These are phyloP conservation scores for Xylaria grammica DNA, from an alignment of 495 filamentous ascomycete species.

Conservation along the genomic window DNA sequence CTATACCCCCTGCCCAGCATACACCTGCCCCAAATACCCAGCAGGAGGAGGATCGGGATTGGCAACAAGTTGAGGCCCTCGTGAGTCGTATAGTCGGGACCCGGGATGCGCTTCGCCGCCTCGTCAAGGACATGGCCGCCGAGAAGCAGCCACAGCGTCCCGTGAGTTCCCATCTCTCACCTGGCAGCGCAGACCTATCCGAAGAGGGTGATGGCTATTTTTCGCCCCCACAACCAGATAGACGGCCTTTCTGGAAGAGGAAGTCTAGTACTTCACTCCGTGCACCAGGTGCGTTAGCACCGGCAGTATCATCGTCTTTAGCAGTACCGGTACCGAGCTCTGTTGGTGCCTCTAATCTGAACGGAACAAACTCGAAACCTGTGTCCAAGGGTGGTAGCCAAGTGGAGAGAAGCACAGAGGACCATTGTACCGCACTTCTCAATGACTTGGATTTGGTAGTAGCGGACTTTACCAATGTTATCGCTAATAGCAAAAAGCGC, in stretches of 20 bases:
- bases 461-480: slow-evolving; percentile 75
- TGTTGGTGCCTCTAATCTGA: slow-evolving; percentile 35
- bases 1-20: slow-evolving; percentile 22
- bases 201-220: slow-evolving; percentile 56
- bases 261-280: slow-evolving; percentile 64
- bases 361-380: slow-evolving; percentile 26
- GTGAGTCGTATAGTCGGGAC: slow-evolving; percentile 85
- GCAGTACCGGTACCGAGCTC: slow-evolving; percentile 60
- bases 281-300: slow-evolving; percentile 50
- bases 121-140: slow-evolving; percentile 82
- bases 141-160: slow-evolving; percentile 53
- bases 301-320: slow-evolving; percentile 60
- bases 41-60: slow-evolving; percentile 75
- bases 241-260: slow-evolving; percentile 85
- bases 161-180: slow-evolving; percentile 47
- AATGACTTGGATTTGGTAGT: slow-evolving; percentile 83
- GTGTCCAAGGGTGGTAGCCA: slow-evolving; percentile 39
- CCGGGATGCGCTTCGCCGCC: slow-evolving; percentile 80
- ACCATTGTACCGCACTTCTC: slow-evolving; percentile 78
- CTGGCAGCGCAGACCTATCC: slow-evolving; percentile 41
- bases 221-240: slow-evolving; percentile 47
- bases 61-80: slow-evolving; percentile 80
- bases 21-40: slow-evolving; percentile 34
- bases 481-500: slow-evolving; percentile 78
- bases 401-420: slow-evolving; percentile 68